Evolutionary conservation across 768 basidiomycete genomes (phyloP).

Genomic region (Gloeophyllum trabeum): DNA sequence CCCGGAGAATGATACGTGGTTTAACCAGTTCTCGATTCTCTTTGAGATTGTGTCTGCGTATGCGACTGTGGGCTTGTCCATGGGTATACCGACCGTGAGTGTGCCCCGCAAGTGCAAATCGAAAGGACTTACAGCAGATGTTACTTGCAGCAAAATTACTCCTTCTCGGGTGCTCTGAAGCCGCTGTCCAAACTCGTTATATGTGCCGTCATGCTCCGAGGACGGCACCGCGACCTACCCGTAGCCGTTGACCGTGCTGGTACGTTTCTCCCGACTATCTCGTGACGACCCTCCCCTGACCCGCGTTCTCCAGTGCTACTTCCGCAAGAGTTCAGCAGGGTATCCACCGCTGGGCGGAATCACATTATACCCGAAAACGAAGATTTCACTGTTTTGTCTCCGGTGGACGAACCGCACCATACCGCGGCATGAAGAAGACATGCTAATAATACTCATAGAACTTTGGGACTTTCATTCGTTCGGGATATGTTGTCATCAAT

Average conservation of each 20-base stretch:
- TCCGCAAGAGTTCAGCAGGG: not conserved
- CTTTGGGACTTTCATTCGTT: not conserved
- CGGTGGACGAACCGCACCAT: not conserved
- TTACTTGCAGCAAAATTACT: not conserved
- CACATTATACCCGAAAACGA: not conserved
- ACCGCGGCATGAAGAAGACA: not conserved
- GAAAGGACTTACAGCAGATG: not conserved
- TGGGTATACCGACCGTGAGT: conserved; percentile 37
- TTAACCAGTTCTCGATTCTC: conserved; percentile 43
- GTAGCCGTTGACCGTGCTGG: conserved; percentile 53
- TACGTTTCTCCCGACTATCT: not conserved
- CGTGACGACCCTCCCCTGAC: not conserved
- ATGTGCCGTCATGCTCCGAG: conserved; percentile 69
- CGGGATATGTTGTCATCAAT: not conserved
- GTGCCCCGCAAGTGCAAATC: not conserved
- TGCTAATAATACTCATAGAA: not conserved
- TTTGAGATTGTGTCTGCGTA: conserved; percentile 63
- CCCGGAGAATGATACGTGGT: conserved; percentile 41
- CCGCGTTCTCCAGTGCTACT: not conserved
- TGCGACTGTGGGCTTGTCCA: conserved; percentile 57
- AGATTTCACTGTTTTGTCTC: not conserved
- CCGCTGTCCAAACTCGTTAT: conserved; percentile 65
- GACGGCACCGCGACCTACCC: conserved; percentile 60
- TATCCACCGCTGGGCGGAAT: not conserved
- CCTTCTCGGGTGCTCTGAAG: conserved; percentile 25